These are phyloP conservation scores for Trichophyton schoenleinii DNA, from an alignment of 2,329 filamentous ascomycete species.

Conservation along the genomic window DNA sequence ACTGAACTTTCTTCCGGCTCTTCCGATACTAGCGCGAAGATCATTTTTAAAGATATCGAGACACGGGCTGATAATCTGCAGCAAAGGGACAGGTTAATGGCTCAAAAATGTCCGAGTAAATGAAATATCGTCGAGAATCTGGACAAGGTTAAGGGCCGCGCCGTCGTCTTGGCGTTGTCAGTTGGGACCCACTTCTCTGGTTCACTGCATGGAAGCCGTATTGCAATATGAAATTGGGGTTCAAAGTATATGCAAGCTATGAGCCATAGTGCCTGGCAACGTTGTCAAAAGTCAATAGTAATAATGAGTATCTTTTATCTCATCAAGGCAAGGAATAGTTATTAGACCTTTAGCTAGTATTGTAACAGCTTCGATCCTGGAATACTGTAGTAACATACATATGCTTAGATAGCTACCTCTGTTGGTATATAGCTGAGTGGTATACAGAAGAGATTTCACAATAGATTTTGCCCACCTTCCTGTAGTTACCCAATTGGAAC, in stretches of 20 bases:
- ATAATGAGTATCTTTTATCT: background rate
- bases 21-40: background rate
- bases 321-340: background rate
- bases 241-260: no score
- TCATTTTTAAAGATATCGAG: background rate
- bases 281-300: no score
- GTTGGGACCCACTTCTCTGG: background rate
- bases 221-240: background rate
- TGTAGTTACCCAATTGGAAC: no score
- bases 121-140: background rate
- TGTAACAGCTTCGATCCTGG: background rate
- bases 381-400: background rate
- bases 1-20: background rate
- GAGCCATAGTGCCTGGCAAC: no score
- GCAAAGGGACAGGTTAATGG: background rate
- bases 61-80: background rate
- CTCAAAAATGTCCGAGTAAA: background rate
- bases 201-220: background rate
- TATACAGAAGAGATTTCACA: background rate
- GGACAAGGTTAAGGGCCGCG: background rate
- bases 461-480: no score
- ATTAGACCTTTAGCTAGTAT: background rate
- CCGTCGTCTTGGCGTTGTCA: background rate
- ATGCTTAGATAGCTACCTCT: background rate
- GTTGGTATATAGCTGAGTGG: background rate